Conservation (phyloP, 768 basidiomycete species). For the Cystofilobasidium bisporidii region DNA sequence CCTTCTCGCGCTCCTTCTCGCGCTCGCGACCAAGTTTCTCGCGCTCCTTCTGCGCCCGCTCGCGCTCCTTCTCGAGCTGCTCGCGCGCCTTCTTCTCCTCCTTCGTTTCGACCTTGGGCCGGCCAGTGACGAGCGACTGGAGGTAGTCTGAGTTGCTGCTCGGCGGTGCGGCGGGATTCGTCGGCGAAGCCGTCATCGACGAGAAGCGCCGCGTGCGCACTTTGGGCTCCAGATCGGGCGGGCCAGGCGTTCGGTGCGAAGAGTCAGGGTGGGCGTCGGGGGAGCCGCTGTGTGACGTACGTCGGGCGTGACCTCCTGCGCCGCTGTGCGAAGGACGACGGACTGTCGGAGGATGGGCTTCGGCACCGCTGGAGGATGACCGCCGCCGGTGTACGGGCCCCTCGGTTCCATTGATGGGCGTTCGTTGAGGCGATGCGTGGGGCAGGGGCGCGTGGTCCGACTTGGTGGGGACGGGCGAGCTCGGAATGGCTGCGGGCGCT, state of each 20-base stretch:
- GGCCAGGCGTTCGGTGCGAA: too few relatives aligned
- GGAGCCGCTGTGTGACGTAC: too few relatives aligned
- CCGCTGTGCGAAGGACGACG: too few relatives aligned
- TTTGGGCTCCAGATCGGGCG: background rate
- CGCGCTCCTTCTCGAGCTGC: slow-evolving; percentile 15
- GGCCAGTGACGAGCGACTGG: background rate
- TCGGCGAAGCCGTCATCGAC: background rate
- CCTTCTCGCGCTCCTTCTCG: slow-evolving; percentile 3
- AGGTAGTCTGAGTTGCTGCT: background rate
- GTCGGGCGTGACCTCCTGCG: too few relatives aligned
- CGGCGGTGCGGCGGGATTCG: background rate
- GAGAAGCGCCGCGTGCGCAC: background rate
- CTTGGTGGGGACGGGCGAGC: background rate
- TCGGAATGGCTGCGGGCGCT: background rate
- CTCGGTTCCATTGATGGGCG: too few relatives aligned
- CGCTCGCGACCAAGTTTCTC: background rate
- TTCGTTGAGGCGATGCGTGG: too few relatives aligned
- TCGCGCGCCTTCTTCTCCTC: slow-evolving; percentile 14
- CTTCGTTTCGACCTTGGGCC: background rate
- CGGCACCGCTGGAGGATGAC: background rate
- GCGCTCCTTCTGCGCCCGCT: slow-evolving; percentile 19
- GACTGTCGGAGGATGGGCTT: background rate
- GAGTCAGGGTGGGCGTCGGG: too few relatives aligned
- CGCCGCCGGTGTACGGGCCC: background rate
- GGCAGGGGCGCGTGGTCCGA: background rate